Percentiles rank a stretch among this genome's conserved stretches.
These are phyloP conservation scores for Thalassiosira livingstoniorum DNA, from an alignment of 352 stramenopile species.

Conservation along the genomic window DNA sequence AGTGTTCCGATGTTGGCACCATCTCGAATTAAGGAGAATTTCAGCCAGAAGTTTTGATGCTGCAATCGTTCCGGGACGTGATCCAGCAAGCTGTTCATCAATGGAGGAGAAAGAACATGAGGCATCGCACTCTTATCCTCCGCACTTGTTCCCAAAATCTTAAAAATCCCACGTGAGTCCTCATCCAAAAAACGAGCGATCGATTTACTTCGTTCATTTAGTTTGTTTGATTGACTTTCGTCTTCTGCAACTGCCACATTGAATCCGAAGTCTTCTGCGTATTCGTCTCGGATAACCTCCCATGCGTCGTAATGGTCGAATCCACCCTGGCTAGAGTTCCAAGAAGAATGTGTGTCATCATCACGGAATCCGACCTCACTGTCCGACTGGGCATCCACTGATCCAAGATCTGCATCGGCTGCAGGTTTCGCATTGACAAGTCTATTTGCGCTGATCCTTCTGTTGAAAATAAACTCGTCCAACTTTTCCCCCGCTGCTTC, in stretches of 20 bases:
- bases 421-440: not conserved
- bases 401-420: slow-evolving; percentile 15
- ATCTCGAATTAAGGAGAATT: slow-evolving; percentile 69
- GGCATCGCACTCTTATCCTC: slow-evolving; percentile 62
- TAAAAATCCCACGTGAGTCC: slow-evolving; percentile 51
- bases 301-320: slow-evolving; percentile 71
- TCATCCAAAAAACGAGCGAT: slow-evolving; percentile 13
- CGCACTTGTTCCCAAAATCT: slow-evolving; percentile 72
- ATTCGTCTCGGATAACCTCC: slow-evolving; percentile 76
- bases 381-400: slow-evolving; percentile 36
- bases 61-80: slow-evolving; percentile 63
- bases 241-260: slow-evolving; percentile 38
- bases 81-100: slow-evolving; percentile 77
- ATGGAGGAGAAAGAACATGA: slow-evolving; percentile 73
- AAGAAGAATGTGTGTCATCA: slow-evolving; percentile 42
- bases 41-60: slow-evolving; percentile 66
- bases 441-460: not conserved
- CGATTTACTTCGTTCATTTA: no score
- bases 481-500: not conserved
- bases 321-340: slow-evolving; percentile 18
- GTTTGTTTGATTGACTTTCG: no score
- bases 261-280: slow-evolving; percentile 61
- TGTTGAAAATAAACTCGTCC: not conserved
- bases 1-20: slow-evolving; percentile 58
- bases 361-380: slow-evolving; percentile 40